These are phyloP conservation scores for Trichosanthes cucumerina DNA, from an alignment of 306 rosid genomes.

Conservation along the genomic window DNA sequence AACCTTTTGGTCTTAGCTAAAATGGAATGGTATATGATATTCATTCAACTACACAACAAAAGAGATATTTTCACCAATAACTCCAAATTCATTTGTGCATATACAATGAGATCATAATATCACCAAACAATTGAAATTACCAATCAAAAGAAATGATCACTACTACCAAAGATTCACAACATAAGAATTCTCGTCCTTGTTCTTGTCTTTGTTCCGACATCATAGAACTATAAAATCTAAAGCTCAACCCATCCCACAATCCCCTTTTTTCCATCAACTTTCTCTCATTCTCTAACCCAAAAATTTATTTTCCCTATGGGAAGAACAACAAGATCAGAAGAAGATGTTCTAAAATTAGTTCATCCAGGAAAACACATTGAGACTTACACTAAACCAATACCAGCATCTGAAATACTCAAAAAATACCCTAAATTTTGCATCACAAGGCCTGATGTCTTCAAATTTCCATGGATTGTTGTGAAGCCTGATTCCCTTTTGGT, in stretches of 20 bases:
- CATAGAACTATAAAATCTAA: background rate
- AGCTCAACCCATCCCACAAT: background rate
- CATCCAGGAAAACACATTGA: conserved; percentile 47
- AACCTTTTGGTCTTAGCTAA: background rate
- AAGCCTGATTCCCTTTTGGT: conserved; percentile 46
- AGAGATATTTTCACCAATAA: background rate
- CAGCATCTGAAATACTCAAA: conserved; percentile 41
- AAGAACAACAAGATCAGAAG: conserved; percentile 11
- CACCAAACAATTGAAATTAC: background rate
- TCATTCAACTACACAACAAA: background rate
- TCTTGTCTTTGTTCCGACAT: background rate
- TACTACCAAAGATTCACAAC: background rate
- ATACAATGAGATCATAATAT: background rate
- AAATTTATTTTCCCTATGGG: background rate
- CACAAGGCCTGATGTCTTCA: conserved; percentile 56
- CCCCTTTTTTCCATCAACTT: background rate
- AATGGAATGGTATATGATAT: background rate
- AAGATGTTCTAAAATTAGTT: conserved; percentile 39
- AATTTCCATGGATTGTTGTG: conserved; percentile 59
- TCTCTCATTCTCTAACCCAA: background rate
- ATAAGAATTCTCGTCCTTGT: background rate
- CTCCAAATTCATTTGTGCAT: background rate
- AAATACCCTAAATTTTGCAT: conserved; percentile 55
- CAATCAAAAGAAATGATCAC: background rate
- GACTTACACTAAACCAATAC: conserved; percentile 32